Base-by-base conservation (phyloP, 2,329 filamentous ascomycete genomes). In the Pseudogymnoascus sp. region DNA sequence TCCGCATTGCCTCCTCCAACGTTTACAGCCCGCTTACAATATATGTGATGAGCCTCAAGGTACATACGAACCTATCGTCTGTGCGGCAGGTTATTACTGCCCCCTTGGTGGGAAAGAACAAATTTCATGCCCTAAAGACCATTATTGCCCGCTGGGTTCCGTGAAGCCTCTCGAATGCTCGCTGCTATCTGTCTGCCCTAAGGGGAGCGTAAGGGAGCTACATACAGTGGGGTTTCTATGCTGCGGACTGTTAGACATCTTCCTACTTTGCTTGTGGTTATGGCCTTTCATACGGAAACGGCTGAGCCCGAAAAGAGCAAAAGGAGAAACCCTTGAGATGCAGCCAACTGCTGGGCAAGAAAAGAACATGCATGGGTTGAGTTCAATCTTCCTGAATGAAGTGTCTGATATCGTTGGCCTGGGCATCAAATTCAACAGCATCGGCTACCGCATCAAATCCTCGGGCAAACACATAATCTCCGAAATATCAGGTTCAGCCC, bases 351-450 rank as follows among this genome's bases (percentile, higher is more conserved):
- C 14, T 66, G 71, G 14, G 69, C 73, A 60, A 74, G 74, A 44
- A 70, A 70, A 31, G 73, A 65, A 59, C 69, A 0, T 74, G 82
- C 66, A 75, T 83, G 16, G 75, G 76, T 37, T 73, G 76, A 0
- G 83, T 84, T 67, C 76, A 84, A 23, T 76, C 79, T 47, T 83
- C 81, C 0, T 79, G 84, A 75, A 76, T 77, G 21, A 79, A 74
- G 65, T 79, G 79, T 16, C 80, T 82, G 1, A 78, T 80, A 35
- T 79, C 78, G 1, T 84, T 64, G 82, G 82, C 2, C 72, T 84
- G 16, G 80, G 77, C 2, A 84, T 84, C 67, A 76, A 78, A 21
- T 84, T 83, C 64, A 73, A 77, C 4, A 74, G 80, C 40, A 74
- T 84, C 2, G 74, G 74, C 23, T 82, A 80, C 67, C 78, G 80